phyloP scores from a whole-genome alignment of 129 eudicot species.

The Flaveria trinervia region DNA sequence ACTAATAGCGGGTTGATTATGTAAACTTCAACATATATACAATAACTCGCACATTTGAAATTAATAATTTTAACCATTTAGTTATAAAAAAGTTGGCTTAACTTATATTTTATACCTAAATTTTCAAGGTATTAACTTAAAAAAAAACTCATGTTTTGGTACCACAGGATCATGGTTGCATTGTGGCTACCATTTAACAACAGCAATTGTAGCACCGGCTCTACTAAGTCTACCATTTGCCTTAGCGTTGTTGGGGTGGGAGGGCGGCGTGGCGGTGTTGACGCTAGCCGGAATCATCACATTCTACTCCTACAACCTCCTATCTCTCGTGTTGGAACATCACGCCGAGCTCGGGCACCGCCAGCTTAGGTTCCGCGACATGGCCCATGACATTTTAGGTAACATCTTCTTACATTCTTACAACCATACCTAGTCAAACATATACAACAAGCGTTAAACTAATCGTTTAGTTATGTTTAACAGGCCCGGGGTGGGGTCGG shows the following conservation, averaged over 20 bases:
- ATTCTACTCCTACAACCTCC: slow-evolving; percentile 70
- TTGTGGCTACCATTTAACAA: slow-evolving; percentile 84
- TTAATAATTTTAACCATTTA: too few species aligned
- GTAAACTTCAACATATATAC: too few species aligned
- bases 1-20: too few species aligned
- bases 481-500: slow-evolving; percentile 82
- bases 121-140: too few species aligned
- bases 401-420: not conserved
- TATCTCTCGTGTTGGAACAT: slow-evolving; percentile 78
- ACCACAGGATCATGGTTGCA: slow-evolving; percentile 81
- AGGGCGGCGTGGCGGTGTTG: slow-evolving; percentile 51
- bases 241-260: slow-evolving; percentile 67
- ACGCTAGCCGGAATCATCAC: slow-evolving; percentile 54
- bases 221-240: slow-evolving; percentile 77
- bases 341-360: slow-evolving; percentile 60
- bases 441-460: not conserved
- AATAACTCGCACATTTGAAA: too few species aligned
- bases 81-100: too few species aligned
- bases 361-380: slow-evolving; percentile 76
- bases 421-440: not conserved
- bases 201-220: slow-evolving; percentile 89
- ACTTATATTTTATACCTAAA: too few species aligned
- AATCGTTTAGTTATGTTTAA: not conserved
- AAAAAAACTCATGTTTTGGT: not conserved
- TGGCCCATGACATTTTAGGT: slow-evolving; percentile 86